Conservation (phyloP, 306 rosid species). For the Rosa lucieae region DNA sequence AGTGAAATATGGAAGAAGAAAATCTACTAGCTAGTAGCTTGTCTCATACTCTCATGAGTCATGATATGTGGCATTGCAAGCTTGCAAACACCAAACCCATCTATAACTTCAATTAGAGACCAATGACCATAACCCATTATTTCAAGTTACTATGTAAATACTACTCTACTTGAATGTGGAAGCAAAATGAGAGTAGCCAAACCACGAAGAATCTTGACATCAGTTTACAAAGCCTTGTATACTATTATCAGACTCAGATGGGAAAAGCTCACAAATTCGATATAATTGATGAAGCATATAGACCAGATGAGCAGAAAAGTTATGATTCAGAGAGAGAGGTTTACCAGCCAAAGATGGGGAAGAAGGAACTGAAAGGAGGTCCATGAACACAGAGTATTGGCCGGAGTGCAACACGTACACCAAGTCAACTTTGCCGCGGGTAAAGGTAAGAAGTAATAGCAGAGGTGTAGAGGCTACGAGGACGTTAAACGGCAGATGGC, state of each 20-base stretch:
- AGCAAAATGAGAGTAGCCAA: background rate
- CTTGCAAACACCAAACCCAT: background rate
- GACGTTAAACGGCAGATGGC: background rate
- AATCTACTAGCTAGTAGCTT: background rate
- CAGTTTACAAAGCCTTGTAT: background rate
- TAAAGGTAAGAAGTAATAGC: background rate
- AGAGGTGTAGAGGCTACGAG: background rate
- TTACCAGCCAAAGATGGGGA: background rate
- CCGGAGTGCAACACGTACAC: no score
- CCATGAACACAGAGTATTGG: background rate
- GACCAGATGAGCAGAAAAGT: background rate
- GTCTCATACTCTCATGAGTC: background rate
- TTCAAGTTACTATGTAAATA: background rate
- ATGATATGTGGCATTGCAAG: background rate
- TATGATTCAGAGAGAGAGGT: background rate
- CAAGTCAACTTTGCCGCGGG: background rate
- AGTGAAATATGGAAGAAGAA: background rate
- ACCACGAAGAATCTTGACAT: background rate
- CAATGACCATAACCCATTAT: background rate
- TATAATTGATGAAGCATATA: background rate
- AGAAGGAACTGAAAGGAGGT: background rate
- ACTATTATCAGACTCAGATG: background rate
- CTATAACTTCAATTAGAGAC: background rate
- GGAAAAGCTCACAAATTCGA: background rate
- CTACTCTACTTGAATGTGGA: background rate